phyloP scores from a whole-genome alignment of 768 basidiomycete genomes.

The Tricholoma hemisulphureum region DNA sequence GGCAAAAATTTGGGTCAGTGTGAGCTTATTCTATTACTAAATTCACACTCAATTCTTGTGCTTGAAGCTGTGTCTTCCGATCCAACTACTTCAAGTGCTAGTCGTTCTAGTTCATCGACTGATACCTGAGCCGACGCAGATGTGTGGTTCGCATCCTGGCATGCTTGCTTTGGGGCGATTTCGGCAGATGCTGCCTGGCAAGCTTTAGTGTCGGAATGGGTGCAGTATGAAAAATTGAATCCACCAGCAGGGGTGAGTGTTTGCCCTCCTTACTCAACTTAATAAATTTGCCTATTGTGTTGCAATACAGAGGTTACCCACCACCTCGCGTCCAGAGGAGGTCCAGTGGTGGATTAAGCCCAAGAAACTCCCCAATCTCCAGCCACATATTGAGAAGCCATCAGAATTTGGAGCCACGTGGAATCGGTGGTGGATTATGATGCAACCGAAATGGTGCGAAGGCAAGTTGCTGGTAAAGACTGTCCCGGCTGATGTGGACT shows the following conservation, averaged over 20 bases:
- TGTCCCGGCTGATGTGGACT: neutral
- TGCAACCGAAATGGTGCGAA: neutral
- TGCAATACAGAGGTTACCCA: neutral
- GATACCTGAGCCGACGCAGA: neutral
- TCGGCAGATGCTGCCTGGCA: neutral
- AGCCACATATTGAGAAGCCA: neutral
- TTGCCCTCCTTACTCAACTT: neutral
- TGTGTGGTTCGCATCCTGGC: neutral
- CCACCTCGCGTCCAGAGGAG: neutral
- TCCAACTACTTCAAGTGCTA: no score
- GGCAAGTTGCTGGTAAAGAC: neutral
- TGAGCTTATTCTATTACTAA: no score
- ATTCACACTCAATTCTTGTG: no score
- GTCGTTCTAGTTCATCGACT: no score
- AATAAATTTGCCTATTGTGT: neutral
- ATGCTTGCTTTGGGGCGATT: neutral
- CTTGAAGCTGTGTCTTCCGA: no score
- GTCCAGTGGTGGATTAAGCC: neutral
- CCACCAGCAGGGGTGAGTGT: neutral
- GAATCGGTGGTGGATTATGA: neutral
- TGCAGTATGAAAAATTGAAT: neutral
- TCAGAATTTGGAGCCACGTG: neutral
- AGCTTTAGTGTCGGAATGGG: neutral
- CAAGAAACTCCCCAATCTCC: neutral
- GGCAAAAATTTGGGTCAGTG: no score